phyloP scores from a whole-genome alignment of 176 grass and related monocot species.

The Hordeum marinum region DNA sequence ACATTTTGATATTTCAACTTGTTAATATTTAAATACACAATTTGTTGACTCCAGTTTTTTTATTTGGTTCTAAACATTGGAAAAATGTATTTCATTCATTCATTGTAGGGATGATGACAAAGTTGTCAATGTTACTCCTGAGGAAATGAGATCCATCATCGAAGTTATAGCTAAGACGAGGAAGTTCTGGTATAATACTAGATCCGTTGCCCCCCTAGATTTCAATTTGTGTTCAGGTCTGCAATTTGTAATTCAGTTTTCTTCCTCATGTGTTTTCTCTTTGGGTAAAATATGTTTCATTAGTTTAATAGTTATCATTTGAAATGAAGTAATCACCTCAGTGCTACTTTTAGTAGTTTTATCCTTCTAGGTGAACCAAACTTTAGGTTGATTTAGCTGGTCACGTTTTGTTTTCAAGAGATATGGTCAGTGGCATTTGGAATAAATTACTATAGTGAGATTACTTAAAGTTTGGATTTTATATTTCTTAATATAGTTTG shows the following conservation, averaged over 20 bases:
- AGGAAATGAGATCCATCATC: slow-evolving; percentile 83
- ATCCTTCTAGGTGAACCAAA: not conserved
- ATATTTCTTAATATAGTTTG: too few relatives aligned
- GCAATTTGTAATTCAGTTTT: slow-evolving; percentile 7
- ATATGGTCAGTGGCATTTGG: slow-evolving; percentile 14
- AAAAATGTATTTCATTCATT: slow-evolving; percentile 7
- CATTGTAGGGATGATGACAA: slow-evolving; percentile 40
- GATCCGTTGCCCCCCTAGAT: not conserved
- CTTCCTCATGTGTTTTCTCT: not conserved
- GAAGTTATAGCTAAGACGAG: slow-evolving; percentile 73
- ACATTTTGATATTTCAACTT: not conserved
- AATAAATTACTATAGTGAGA: not conserved
- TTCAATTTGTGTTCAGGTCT: not conserved
- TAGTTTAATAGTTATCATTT: slow-evolving; percentile 15
- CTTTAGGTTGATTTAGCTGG: slow-evolving; percentile 10
- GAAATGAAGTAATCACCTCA: not conserved
- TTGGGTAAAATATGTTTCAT: slow-evolving; percentile 13
- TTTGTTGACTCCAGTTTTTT: not conserved
- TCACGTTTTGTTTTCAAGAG: not conserved
- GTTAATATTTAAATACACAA: not conserved
- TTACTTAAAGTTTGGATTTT: too few relatives aligned
- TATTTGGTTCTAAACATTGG: slow-evolving; percentile 15
- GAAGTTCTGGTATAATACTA: slow-evolving; percentile 79
- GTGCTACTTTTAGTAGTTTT: not conserved
- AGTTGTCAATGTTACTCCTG: slow-evolving; percentile 43